These are phyloP conservation scores for Kazachstania viticola DNA, from an alignment of 805 yeast species.

Conservation along the genomic window DNA sequence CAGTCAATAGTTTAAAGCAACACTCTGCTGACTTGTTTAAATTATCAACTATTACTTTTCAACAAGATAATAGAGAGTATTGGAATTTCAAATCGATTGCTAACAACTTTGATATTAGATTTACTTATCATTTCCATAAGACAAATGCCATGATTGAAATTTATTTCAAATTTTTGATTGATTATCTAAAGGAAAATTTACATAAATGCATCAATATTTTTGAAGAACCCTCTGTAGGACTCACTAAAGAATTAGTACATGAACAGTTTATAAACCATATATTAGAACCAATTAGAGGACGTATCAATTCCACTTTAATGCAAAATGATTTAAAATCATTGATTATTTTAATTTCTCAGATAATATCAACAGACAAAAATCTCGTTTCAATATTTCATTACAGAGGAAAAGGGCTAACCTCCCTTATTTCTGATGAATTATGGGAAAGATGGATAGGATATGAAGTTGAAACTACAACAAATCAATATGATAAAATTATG, in stretches of 20 bases:
- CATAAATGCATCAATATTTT: slow-evolving; percentile 31
- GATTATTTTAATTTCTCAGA: slow-evolving; percentile 31
- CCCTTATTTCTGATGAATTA: slow-evolving; percentile 19
- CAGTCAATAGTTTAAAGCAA: slow-evolving; percentile 8
- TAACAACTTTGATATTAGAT: slow-evolving; percentile 36
- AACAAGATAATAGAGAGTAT: slow-evolving; percentile 1
- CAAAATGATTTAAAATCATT: slow-evolving; percentile 30
- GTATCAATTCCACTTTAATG: slow-evolving; percentile 27
- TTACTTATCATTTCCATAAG: slow-evolving; percentile 43
- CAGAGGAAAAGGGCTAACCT: slow-evolving; percentile 27
- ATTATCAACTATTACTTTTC: slow-evolving; percentile 9
- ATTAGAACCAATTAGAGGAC: slow-evolving; percentile 33
- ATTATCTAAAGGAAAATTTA: slow-evolving; percentile 33
- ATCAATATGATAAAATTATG: slow-evolving; percentile 35
- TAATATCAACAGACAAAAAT: slow-evolving; percentile 27
- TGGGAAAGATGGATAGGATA: slow-evolving; percentile 37
- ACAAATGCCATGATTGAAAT: slow-evolving; percentile 38
- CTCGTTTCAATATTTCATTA: slow-evolving; percentile 33
- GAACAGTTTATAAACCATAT: slow-evolving; percentile 29
- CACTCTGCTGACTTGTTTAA: slow-evolving; percentile 13
- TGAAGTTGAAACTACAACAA: slow-evolving; percentile 35
- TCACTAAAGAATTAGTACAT: slow-evolving; percentile 25
- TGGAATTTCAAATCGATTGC: slow-evolving; percentile 42
- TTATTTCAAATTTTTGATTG: slow-evolving; percentile 39
- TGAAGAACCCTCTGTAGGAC: slow-evolving; percentile 24